Evolutionary conservation across 768 basidiomycete species (phyloP).

Genomic region (Leccinellum albellum): DNA sequence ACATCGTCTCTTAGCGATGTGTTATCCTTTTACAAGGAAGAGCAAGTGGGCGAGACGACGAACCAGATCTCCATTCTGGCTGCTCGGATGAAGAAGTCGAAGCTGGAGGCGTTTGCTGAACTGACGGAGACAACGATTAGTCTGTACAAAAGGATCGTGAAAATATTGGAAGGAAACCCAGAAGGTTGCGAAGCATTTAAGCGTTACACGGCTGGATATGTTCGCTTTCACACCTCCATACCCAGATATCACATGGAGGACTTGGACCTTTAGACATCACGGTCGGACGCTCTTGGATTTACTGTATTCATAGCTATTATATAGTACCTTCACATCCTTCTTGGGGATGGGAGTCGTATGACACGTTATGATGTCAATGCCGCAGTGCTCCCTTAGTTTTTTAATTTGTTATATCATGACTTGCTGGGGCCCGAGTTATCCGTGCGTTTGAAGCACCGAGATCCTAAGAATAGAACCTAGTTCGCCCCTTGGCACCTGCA

Average conservation of each 20-base stretch:
- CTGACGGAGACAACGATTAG: neutral
- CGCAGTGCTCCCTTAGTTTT: too few species aligned
- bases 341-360: too few species aligned
- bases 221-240: constrained; percentile 20
- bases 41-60: neutral
- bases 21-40: neutral
- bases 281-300: neutral
- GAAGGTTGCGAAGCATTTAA: constrained; percentile 5
- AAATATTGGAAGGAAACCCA: constrained; percentile 15
- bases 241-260: constrained; percentile 20
- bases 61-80: neutral
- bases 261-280: neutral
- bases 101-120: neutral
- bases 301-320: neutral
- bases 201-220: constrained; percentile 13
- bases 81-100: neutral
- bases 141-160: constrained; percentile 16
- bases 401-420: too few species aligned
- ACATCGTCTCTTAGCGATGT: neutral
- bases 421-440: too few species aligned
- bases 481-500: too few species aligned
- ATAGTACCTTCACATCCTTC: too few species aligned
- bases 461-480: too few species aligned
- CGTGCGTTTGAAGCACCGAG: too few species aligned
- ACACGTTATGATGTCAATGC: too few species aligned